Base-by-base conservation (phyloP, 2,329 filamentous ascomycete species). In the Dactylellina haptotyla region DNA sequence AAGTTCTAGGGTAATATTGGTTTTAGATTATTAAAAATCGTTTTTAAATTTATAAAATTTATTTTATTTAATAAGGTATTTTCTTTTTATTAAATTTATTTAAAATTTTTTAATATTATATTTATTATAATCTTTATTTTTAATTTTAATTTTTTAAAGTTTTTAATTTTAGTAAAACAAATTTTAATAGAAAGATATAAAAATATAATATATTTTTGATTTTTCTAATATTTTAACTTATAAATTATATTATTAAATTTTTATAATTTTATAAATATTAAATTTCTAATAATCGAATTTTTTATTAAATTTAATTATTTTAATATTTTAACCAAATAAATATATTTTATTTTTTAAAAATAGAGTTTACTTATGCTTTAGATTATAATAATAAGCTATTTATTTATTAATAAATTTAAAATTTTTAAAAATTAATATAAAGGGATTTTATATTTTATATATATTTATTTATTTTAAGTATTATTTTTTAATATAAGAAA, bases 31-130 rank as follows among this genome's bases (percentile, higher is more conserved):
- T 45, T 45, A n/a, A n/a, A 45, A 28, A 41, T 39, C 23, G 41
- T 56, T 41, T 56, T 56, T 4, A n/a, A 39, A 39, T 20, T 25
- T 20, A 43, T 58, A 43, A 58, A 58, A 43, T 43, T 16, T 16
- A 28, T 5, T 9, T 56, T 39, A 28, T 46, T 8, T 30, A 18
- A 59, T 45, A 30, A 45, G 50, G 37, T 37, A 61, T 37, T 61
- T 37, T 34, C 37, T 16, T 37, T 28, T 34, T 20, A 30, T 20
- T 45, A 28, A 16, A 45, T 45, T 16, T 45, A 45, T 58, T 28
- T 46, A 12, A 45, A 43, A 61, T 59, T 59, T 46, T 46, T 46
- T 9, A 39, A 51, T n/a, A 30, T 51, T 51, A 51, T 30, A 30
- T 51, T 51, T 16, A 30, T n/a, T 30, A 54, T 4, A 20, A 54